Evolutionary conservation across 805 yeast genomes (phyloP).

Genomic region (Metschnikowia corniflorae): DNA sequence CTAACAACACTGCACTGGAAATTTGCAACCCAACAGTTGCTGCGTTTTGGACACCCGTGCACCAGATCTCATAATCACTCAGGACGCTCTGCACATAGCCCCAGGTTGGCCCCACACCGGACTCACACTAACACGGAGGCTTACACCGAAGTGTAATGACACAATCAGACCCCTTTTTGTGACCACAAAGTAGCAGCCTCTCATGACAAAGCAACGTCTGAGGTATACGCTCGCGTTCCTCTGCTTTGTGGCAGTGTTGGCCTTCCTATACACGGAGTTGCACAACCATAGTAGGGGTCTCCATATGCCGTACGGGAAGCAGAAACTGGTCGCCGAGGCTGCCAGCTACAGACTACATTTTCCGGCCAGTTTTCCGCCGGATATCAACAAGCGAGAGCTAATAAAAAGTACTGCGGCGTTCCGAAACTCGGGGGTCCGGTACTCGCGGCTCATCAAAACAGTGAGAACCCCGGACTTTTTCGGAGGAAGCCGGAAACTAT

Average conservation of each 20-base stretch:
- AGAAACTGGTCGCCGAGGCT: neutral
- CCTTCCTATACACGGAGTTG: conserved; percentile 5
- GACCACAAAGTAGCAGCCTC: too few relatives aligned
- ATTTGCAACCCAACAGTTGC: too few relatives aligned
- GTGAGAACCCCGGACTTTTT: neutral
- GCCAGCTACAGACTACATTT: conserved; percentile 4
- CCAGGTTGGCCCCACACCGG: too few relatives aligned
- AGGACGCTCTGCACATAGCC: too few relatives aligned
- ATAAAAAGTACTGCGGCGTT: conserved; percentile 4
- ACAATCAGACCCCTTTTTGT: too few relatives aligned
- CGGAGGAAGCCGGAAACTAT: neutral
- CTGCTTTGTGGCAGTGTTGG: neutral
- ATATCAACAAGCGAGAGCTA: conserved; percentile 3
- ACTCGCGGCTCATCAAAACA: neutral
- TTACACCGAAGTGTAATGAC: too few relatives aligned
- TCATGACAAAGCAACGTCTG: conserved; percentile 7
- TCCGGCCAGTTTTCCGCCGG: conserved; percentile 6
- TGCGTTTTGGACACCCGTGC: too few relatives aligned
- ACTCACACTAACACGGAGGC: too few relatives aligned
- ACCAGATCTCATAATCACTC: too few relatives aligned
- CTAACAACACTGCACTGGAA: too few relatives aligned
- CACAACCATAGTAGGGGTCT: conserved; percentile 6
- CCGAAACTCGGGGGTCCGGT: conserved; percentile 3
- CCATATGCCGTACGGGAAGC: conserved; percentile 2
- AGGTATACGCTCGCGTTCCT: conserved; percentile 1